Percentiles rank a stretch among this genome's conserved stretches.
These are phyloP conservation scores for Cercophora sp. DNA, from an alignment of 495 filamentous ascomycete genomes.

Conservation along the genomic window DNA sequence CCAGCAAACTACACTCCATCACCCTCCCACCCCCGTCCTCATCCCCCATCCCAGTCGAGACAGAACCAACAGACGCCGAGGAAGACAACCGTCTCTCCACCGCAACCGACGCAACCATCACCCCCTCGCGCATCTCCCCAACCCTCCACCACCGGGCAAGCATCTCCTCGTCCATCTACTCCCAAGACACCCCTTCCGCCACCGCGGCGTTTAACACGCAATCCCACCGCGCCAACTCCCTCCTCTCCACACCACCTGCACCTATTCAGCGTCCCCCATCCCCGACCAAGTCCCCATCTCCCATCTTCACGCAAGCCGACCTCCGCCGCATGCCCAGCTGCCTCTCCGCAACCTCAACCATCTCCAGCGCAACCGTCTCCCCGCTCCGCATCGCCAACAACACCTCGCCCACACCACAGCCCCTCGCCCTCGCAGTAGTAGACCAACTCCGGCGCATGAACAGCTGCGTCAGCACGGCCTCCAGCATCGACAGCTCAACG, in stretches of 20 bases:
- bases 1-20: conserved; percentile 2
- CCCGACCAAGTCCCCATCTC: too few species aligned
- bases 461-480: conserved; percentile 17
- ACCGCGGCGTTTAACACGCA: too few species aligned
- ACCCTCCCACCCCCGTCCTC: conserved; percentile 7
- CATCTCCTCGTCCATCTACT: conserved; percentile 26
- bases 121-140: neutral
- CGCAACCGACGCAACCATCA: neutral
- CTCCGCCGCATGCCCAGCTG: too few species aligned
- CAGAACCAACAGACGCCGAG: neutral
- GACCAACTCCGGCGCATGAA: conserved; percentile 27
- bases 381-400: neutral
- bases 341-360: too few species aligned
- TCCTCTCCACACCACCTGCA: neutral
- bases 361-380: neutral
- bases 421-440: conserved; percentile 7
- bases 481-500: neutral
- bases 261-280: too few species aligned
- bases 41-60: neutral
- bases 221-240: too few species aligned
- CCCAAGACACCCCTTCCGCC: conserved; percentile 16
- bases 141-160: conserved; percentile 7
- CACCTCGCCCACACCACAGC: neutral
- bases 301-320: too few species aligned
- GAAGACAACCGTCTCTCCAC: neutral